These are phyloP conservation scores for Pseudocercospora musae DNA, from an alignment of 2,329 filamentous ascomycete species.

Conservation along the genomic window DNA sequence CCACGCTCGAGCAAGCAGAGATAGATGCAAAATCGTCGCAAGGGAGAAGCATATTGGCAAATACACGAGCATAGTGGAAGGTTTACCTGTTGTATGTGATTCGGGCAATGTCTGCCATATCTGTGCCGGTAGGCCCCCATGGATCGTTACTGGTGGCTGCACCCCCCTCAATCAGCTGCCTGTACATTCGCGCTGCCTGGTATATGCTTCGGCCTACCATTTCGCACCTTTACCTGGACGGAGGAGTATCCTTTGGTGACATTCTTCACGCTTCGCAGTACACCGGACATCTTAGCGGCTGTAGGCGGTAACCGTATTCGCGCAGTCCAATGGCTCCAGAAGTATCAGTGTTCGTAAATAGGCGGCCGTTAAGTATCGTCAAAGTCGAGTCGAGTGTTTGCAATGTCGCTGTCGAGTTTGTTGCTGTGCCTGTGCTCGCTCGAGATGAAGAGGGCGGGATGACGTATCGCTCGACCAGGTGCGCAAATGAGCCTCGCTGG, in stretches of 20 bases:
- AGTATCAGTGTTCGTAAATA: neutral
- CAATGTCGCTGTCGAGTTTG: neutral
- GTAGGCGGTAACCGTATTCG: slow-evolving; percentile 17
- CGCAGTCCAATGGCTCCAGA: slow-evolving; percentile 9
- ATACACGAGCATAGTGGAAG: slow-evolving; percentile 13
- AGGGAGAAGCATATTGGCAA: neutral
- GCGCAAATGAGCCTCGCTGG: neutral
- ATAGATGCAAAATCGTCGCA: neutral
- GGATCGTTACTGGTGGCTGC: slow-evolving; percentile 96
- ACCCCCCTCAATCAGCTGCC: slow-evolving; percentile 19
- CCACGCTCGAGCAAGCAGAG: neutral
- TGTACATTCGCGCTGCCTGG: slow-evolving; percentile 3
- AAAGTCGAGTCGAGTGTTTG: neutral
- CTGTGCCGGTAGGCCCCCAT: slow-evolving; percentile 95
- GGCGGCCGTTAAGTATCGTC: neutral
- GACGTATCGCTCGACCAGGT: neutral
- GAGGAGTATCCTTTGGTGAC: slow-evolving; percentile 98
- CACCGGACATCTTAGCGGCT: slow-evolving; percentile 75
- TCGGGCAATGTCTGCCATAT: slow-evolving; percentile 98
- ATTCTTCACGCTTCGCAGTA: slow-evolving; percentile 97
- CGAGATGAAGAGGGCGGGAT: slow-evolving; percentile 1
- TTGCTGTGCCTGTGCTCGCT: neutral
- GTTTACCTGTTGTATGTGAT: slow-evolving; percentile 95
- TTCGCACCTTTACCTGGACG: slow-evolving; percentile 96
- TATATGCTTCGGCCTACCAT: slow-evolving; percentile 61